phyloP scores from a whole-genome alignment of 2,329 filamentous ascomycete genomes.

The Colletotrichum lupini region DNA sequence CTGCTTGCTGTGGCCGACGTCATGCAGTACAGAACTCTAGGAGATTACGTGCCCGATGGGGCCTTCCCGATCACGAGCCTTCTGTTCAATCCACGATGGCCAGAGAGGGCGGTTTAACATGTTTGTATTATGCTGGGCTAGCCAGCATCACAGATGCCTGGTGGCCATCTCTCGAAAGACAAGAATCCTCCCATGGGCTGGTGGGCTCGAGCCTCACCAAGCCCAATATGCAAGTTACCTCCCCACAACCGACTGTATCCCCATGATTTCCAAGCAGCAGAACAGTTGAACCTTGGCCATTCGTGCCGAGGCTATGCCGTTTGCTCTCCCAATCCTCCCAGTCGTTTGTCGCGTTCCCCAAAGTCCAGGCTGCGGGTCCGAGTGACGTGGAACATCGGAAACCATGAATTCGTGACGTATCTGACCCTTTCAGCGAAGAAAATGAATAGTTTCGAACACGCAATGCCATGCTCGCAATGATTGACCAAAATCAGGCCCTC shows the following conservation, averaged over 20 bases:
- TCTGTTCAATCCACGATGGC: too few species aligned
- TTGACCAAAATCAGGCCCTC: constrained; percentile 18
- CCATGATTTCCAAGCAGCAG: background rate
- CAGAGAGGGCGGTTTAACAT: background rate
- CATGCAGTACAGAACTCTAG: background rate
- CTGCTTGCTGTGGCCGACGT: background rate
- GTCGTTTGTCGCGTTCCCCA: background rate
- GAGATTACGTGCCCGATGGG: background rate
- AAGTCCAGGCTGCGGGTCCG: background rate
- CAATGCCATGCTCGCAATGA: constrained; percentile 32
- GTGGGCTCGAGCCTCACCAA: background rate
- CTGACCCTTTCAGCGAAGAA: background rate
- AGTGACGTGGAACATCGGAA: background rate
- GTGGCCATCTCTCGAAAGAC: constrained; percentile 7
- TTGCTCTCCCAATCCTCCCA: background rate
- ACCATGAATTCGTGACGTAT: constrained; percentile 5
- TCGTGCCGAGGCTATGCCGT: background rate
- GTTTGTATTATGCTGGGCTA: constrained; percentile 23
- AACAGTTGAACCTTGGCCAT: background rate
- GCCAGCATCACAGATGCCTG: constrained; percentile 20
- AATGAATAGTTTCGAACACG: constrained; percentile 8
- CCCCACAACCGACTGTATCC: background rate
- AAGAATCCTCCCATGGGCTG: background rate
- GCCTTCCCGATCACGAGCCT: too few species aligned
- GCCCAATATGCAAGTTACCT: background rate